Evolutionary conservation across 2,329 filamentous ascomycete species (phyloP), one percentile per base, ranked within the genome.

Genomic region (Cryoendolithus antarcticus): DNA sequence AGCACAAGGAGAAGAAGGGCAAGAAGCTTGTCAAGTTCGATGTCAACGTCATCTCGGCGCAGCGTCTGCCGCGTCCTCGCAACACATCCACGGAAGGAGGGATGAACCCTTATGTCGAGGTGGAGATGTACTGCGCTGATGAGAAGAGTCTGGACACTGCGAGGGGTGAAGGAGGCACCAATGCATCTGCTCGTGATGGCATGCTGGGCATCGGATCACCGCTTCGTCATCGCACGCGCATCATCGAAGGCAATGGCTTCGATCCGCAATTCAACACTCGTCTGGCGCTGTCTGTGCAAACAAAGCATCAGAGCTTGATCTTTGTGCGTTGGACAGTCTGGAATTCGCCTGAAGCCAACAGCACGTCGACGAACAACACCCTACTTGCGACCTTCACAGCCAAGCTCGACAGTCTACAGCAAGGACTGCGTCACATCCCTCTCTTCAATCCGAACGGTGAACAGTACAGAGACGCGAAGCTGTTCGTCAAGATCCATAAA

Each of bases 311-410:
- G 0, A 86, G 91, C 51, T 70, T 98, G 24, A 82, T 96, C 42
- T 96, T 96, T 60, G 79, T 98, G 38, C 82, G 86, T 34, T 94
- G 86, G 75, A 88, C 81, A 13, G 86, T 96, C 40, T 89, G 84
- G 71, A 82, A 91, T 49, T 88, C 86, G 1, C 70, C 76, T 43
- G 84, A 89, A 55, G 79, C 79, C 46, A 70, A 68, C 62, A 70
- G 52, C 59, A n/a, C n/a, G n/a, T n/a, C n/a, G n/a, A n/a, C n/a
- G n/a, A 74, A 60, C 62, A 72, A 48, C 66, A 61, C 65, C 15
- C 69, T 85, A 13, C 71, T 95, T 41, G 91, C 86, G 3, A 91
- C 82, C 1, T 96, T 89, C 62, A 96, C 86, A 2, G 88, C 85
- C 46, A 96, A 96, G 64, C 77, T 96, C 37, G 80, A 72, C 64